Conservation (phyloP, 1,284 basidiomycete species). For the Melampsora larici-populina region DNA sequence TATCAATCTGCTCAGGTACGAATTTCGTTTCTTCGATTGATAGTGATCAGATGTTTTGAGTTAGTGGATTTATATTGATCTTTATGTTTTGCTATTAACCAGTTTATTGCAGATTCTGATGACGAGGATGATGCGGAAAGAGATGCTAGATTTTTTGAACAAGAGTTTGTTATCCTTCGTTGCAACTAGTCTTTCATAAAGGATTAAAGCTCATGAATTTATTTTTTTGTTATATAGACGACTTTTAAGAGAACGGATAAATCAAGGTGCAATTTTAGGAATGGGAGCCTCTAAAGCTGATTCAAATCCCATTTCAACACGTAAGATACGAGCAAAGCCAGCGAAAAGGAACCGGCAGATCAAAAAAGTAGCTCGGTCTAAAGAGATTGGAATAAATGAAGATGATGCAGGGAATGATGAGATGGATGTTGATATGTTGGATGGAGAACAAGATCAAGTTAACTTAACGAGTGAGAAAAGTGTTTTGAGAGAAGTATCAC, state of each 20-base stretch:
- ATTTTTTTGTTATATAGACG: not conserved
- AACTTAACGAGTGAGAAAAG: not conserved
- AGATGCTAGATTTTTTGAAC: slow-evolving; percentile 31
- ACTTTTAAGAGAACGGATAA: slow-evolving; percentile 10
- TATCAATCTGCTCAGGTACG: slow-evolving; percentile 27
- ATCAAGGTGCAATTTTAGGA: not conserved
- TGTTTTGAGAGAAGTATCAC: not conserved
- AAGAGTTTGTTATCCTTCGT: slow-evolving; percentile 24
- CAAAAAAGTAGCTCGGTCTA: too few relatives aligned
- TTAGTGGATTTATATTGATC: not conserved
- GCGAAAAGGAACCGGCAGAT: not conserved
- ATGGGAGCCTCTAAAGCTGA: not conserved
- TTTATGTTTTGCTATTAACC: not conserved
- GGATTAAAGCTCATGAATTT: too few relatives aligned
- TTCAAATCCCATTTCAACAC: not conserved
- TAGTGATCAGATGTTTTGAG: not conserved
- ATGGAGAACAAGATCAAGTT: not conserved
- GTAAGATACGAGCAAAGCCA: not conserved
- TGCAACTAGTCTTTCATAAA: not conserved
- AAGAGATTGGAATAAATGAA: not conserved
- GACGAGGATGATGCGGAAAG: slow-evolving; percentile 34
- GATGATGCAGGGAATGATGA: not conserved
- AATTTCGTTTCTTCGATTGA: not conserved
- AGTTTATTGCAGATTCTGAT: slow-evolving; percentile 39
- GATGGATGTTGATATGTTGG: not conserved